Percentiles rank a stretch among this genome's conserved stretches.
phyloP scores from a whole-genome alignment of 148 eudicot genomes.

The Rheum nobile region DNA sequence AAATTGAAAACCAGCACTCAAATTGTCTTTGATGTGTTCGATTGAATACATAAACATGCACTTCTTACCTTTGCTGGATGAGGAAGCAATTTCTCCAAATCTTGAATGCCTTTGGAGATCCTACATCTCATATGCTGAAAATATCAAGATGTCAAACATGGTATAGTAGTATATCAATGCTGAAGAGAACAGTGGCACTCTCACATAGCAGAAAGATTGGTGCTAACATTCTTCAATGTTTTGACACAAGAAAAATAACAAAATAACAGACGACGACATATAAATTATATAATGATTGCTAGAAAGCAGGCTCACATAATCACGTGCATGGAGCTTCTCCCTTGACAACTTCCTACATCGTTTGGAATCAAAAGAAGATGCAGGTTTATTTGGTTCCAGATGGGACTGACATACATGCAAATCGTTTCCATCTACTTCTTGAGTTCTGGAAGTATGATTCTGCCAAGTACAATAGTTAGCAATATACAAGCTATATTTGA shows the following conservation, averaged over 20 bases:
- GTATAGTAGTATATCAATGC: background rate
- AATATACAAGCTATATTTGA: background rate
- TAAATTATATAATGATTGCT: background rate
- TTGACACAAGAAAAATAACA: background rate
- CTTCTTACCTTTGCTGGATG: background rate
- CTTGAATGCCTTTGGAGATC: background rate
- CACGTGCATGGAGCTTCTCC: constrained; percentile 1
- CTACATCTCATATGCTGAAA: background rate
- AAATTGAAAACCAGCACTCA: background rate
- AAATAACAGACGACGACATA: background rate
- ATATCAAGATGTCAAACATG: background rate
- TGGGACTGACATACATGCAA: background rate
- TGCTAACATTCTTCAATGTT: background rate
- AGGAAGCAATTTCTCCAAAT: constrained; percentile 7
- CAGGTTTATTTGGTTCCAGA: background rate
- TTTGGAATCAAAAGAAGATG: background rate
- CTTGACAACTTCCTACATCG: background rate
- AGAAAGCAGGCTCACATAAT: background rate
- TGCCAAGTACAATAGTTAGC: background rate
- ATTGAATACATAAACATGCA: background rate
- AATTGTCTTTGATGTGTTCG: background rate
- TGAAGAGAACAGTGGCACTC: background rate
- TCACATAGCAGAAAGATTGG: background rate
- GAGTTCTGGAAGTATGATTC: background rate
- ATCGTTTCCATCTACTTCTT: background rate